Evolutionary conservation across 257 asterid genomes (phyloP), one percentile per base, ranked within the genome.

Genomic region (Phtheirospermum japonicum): DNA sequence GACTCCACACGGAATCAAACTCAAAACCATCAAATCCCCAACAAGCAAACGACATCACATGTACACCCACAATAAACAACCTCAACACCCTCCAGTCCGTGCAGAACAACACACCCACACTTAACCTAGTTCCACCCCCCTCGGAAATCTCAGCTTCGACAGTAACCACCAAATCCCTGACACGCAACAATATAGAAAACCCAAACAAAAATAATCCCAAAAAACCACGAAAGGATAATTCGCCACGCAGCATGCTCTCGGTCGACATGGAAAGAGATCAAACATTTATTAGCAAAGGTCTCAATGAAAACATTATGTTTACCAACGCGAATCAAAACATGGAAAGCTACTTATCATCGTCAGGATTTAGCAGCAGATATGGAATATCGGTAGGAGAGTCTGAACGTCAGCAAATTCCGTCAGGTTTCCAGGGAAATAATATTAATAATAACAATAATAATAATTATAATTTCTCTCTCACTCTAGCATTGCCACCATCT

Each of bases 401-500:
- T 5, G 48, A 42, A 10, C 48, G 12, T 8, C 62, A 51, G 13
- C 72, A 76, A 40, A 46, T 60, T 11, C 61, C 61, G n/a, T 9
- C 67, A 36, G 60, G 73, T 9, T 70, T 77, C 46, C 66, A 57
- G 23, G 71, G 72, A 32, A 48, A 48, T 17, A 78, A 73, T 28
- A n/a, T n/a, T n/a, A n/a, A n/a, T n/a, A n/a, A n/a, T n/a, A n/a
- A n/a, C n/a, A n/a, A n/a, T n/a, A n/a, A n/a, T n/a, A n/a, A n/a
- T n/a, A n/a, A n/a, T n/a, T n/a, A n/a, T n/a, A 28, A 7, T 34
- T 64, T 57, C 56, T 78, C 73, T 20, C 83, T 78, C 36, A 61
- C 87, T 31, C 85, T 87, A 1, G 88, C 71, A 23, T 82, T 82
- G 6, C 90, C 90, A 0, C 93, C 83, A 10, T 65, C 82, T 1